A percentile compares a stretch with the other conserved stretches of the same genome.
phyloP scores from a whole-genome alignment of 192 early-diverging fungal species.

The Rhizophagus prolifer region DNA sequence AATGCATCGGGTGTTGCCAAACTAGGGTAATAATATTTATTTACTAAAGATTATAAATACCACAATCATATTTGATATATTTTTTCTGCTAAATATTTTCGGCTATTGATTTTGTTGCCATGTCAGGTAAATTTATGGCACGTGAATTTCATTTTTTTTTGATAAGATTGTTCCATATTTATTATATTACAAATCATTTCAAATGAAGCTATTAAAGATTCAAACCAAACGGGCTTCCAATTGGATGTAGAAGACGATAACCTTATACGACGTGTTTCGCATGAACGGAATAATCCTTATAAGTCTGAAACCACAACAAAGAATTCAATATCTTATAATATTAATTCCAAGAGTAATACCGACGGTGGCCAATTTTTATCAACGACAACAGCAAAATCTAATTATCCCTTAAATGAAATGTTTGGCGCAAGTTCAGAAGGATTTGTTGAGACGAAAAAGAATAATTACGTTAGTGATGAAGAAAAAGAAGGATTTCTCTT shows the following conservation, averaged over 20 bases:
- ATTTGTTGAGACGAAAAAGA: not conserved
- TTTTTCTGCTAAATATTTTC: no score
- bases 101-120: not conserved
- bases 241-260: not conserved
- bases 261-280: not conserved
- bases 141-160: not conserved
- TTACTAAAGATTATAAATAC: no score
- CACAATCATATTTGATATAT: no score
- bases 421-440: not conserved
- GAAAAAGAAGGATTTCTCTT: conserved; percentile 28
- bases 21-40: no score
- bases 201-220: not conserved
- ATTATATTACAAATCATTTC: not conserved
- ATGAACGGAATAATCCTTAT: not conserved
- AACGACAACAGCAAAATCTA: not conserved
- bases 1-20: no score
- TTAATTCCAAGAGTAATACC: not conserved
- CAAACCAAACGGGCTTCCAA: not conserved
- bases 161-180: not conserved
- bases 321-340: not conserved
- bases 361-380: no score
- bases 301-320: not conserved
- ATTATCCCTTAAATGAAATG: conserved; percentile 8
- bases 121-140: not conserved
- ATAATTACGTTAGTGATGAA: not conserved